Evolutionary conservation across 2,329 filamentous ascomycete species (phyloP), one percentile per base, ranked within the genome.

Genomic region (Aureobasidium sp.): DNA sequence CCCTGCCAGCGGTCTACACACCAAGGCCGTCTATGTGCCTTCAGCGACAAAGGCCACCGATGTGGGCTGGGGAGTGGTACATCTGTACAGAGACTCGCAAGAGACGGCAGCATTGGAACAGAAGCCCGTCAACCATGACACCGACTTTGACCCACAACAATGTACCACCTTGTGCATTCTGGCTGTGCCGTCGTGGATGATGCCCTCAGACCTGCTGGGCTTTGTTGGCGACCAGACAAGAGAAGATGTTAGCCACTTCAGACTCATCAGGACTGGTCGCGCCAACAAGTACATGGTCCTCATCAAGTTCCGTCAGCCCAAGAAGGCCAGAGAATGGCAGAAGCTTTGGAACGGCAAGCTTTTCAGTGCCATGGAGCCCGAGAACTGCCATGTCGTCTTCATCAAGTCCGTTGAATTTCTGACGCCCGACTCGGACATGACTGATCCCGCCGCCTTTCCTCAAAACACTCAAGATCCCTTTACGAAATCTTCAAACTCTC

Each of bases 211-310:
- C 64, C 88, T 98, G 55, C 72, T 97, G 58, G 90, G 89, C 0
- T 97, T 94, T 62, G 81, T 97, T 5, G 93, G 93, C 3, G 88
- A 95, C 66, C 83, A 83, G 64, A 95, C 91, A 67, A 81, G 87
- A 66, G 81, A 86, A 55, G 80, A 90, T 56, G 88, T 98, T 55
- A 93, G 86, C 62, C 93, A 98, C 72, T 95, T 95, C 66, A 79
- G 93, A 50, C 89, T 98, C 81, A 87, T 98, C 53, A 84, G 90
- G 75, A 97, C 93, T 1, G 86, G 85, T 51, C 79, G 84, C 58
- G 84, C 89, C 68, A 96, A 94, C 68, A 82, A 90, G 57, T 97
- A 97, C 71, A 86, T 98, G 76, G 91, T 95, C 22, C 75, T 98
- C 57, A 86, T 98, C 80, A 96, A 95, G 71, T 96, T 97, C 66